A percentile compares a stretch with the other conserved stretches of the same genome.
These are phyloP conservation scores for Yamadazyma sp. DNA, from an alignment of 1,139 yeast genomes.

Conservation along the genomic window DNA sequence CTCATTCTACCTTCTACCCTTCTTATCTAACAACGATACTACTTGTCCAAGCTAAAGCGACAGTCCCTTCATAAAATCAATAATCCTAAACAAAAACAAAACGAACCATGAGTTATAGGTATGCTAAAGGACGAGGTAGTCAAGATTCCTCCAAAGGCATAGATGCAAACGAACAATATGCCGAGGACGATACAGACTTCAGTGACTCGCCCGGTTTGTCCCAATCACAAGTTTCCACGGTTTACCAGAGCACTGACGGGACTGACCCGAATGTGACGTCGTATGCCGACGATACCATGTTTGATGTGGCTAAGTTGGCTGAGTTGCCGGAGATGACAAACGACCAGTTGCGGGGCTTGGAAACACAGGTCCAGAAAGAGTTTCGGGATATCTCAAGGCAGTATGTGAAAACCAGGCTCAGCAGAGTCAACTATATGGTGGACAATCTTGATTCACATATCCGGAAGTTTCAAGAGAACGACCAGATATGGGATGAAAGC, in stretches of 20 bases:
- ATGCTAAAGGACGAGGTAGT: not conserved
- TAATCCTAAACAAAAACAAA: not conserved
- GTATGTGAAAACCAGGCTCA: constrained; percentile 31
- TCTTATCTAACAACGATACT: not conserved
- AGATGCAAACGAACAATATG: not conserved
- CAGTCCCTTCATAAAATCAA: not conserved
- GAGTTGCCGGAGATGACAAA: constrained; percentile 20
- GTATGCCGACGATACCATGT: not conserved
- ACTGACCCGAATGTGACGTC: too few relatives aligned
- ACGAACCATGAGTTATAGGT: not conserved
- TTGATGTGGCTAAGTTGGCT: constrained; percentile 8
- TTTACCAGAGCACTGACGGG: not conserved
- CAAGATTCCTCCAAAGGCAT: not conserved
- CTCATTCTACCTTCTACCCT: not conserved
- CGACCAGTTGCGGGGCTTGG: constrained; percentile 32
- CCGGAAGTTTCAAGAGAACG: constrained; percentile 28
- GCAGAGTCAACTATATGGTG: constrained; percentile 32
- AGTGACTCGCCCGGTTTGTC: not conserved
- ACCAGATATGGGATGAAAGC: constrained; percentile 35
- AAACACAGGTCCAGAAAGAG: constrained; percentile 30
- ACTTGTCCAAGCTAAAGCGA: not conserved
- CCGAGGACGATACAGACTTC: not conserved
- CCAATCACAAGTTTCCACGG: not conserved
- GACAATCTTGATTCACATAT: constrained; percentile 28
- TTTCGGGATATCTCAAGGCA: constrained; percentile 28